Percentiles rank a stretch among this genome's conserved stretches.
These are phyloP conservation scores for Trametes elegans DNA, from an alignment of 768 basidiomycete species.

Conservation along the genomic window DNA sequence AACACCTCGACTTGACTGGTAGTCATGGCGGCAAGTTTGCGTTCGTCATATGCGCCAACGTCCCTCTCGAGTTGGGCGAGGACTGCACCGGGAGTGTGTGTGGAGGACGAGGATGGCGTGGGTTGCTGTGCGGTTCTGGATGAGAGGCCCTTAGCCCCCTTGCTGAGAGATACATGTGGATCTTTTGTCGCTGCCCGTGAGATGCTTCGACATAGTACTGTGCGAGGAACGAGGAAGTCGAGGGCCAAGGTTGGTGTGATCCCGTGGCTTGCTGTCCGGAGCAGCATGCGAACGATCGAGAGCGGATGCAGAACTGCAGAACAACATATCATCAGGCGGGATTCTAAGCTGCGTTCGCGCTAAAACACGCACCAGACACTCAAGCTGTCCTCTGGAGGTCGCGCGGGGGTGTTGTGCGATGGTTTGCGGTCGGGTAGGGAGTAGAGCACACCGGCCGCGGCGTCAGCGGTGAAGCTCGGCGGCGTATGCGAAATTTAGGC, in stretches of 20 bases:
- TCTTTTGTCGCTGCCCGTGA: background rate
- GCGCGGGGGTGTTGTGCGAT: too few species aligned
- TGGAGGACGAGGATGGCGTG: background rate
- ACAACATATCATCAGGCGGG: too few species aligned
- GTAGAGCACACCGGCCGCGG: too few species aligned
- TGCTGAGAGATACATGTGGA: background rate
- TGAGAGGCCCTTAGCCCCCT: background rate
- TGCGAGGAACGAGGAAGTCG: conserved; percentile 44
- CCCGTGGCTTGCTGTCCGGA: conserved; percentile 21
- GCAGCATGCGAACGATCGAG: conserved; percentile 19
- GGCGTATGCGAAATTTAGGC: too few species aligned
- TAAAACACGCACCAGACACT: too few species aligned
- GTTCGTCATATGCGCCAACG: conserved; percentile 7
- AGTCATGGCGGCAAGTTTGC: background rate
- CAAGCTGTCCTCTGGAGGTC: too few species aligned
- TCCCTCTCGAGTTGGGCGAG: conserved; percentile 7
- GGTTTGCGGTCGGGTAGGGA: too few species aligned
- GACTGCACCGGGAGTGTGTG: conserved; percentile 10
- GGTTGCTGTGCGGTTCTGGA: background rate
- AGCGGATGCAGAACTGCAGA: too few species aligned
- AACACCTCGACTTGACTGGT: conserved; percentile 32
- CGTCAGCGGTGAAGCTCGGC: too few species aligned
- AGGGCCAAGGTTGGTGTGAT: conserved; percentile 29
- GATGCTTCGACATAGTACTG: conserved; percentile 23
- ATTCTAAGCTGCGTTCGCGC: too few species aligned